Base-by-base conservation (phyloP, 1,284 basidiomycete species). In the Inonotus hispidus region DNA sequence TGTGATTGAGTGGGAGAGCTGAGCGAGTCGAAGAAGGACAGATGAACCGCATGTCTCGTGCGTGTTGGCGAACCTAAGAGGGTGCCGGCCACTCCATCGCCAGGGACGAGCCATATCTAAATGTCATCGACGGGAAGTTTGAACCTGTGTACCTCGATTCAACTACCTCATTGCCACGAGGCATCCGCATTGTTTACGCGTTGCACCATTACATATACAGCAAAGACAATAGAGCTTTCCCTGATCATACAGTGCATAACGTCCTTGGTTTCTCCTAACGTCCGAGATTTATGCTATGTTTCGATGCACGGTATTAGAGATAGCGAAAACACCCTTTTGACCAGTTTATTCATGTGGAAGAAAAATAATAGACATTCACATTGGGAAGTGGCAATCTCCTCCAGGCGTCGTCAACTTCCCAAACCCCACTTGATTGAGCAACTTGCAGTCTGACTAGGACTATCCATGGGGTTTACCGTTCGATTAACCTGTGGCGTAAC, bases 51-150 rank as follows among this genome's bases (percentile, higher is more conserved):
- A 62, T 58, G 60, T 46, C 43, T 50, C 52, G 27, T 47, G 60
- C 60, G 56, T 62, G 60, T 37, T 53, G 21, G 35, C 58, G 27
- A 47, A 57, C 47, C 53, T 57, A 52, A 53, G 55, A 53, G 49
- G 21, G 41, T 16, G 29, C 50, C 32, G 19, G 52, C n/a, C 25
- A 27, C 35, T n/a, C 32, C 41, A 56, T 53, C 55, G 52, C 58
- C 56, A 62, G 60, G 55, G n/a, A 53, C 55, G 19, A 7, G 4
- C 19, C 53, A 25, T 47, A 47, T 56, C 23, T 53, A 23, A 39
- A 52, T 19, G 32, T 49, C 25, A 19, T 38, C 16, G 32, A 39
- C 29, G 32, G 16, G 27, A 38, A 43, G 32, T 53, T 27, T 41
- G 16, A 29, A 45, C 49, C 25, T 58, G 52, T 37, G 21, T 53